Base-by-base conservation (phyloP, 179 eudicot genomes). In the Camellia oleifera region DNA sequence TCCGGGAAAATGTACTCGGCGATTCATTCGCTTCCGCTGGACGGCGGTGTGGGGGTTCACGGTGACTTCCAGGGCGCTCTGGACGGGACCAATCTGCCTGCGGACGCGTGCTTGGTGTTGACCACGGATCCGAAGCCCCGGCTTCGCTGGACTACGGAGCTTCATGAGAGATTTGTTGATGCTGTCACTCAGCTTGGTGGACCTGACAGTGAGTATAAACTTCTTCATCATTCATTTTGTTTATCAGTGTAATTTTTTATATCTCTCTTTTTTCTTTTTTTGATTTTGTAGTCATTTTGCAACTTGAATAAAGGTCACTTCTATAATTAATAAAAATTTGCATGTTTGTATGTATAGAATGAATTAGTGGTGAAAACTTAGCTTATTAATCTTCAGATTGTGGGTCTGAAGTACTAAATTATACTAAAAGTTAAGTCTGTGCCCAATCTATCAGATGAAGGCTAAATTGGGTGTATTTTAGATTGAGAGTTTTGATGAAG, bases 131-230 rank as follows among this genome's bases (percentile, higher is more conserved):
- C 97, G 1, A 93, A 92, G 83, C 98, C 98, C 40, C 89, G 98
- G 6, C 97, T 95, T 74, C 87, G 97, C 56, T 95, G 98, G 98
- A 95, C 98, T 3, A 81, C 86, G 64, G 97, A 93, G 83, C 97
- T 95, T 69, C 98, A 95, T 69, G 97, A 95, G 48, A 85, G 97
- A 70, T 95, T 95, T 65, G 92, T 93, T 14, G 98, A 95, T 53
- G 98, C 98, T 4, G 98, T 95, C 26, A 83, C 97, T 80, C 97
- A 95, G 79, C 98, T 95, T 53, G 98, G 98, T 45, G 98, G 98
- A 65, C 97, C 98, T 72, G 97, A 95, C 75, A 95, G 98, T 94
- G 6, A 64, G 87, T 85, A 8, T n/a, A 53, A 64, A 9, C 7
- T 53, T 13, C 78, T 45, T 6, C 26, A 48, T 18, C 20, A 32